phyloP scores from a whole-genome alignment of 2,329 filamentous ascomycete species.

The Epichloe gansuensis region DNA sequence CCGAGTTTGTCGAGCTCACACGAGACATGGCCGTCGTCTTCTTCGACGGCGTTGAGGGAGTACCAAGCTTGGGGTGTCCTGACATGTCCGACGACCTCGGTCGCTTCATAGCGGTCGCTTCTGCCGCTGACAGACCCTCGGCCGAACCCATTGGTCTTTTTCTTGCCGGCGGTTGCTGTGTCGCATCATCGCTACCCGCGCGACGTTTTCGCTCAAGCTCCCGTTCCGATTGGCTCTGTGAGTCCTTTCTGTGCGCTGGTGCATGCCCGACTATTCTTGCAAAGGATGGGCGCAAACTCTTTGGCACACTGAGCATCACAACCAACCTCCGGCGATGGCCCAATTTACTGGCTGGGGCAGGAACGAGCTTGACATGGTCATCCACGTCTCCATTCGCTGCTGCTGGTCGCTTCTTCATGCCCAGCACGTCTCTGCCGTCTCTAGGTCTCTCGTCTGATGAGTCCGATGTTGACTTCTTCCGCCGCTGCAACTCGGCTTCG shows the following conservation, averaged over 20 bases:
- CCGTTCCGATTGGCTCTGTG: conserved; percentile 11
- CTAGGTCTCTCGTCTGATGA: conserved; percentile 10
- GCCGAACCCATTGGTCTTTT: conserved; percentile 34
- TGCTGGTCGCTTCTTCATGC: conserved; percentile 15
- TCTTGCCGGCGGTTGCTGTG: conserved; percentile 24
- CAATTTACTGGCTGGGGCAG: conserved; percentile 6
- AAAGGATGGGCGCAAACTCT: conserved; percentile 30
- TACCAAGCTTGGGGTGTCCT: conserved; percentile 20
- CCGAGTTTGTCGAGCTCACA: conserved; percentile 40
- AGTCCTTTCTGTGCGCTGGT: conserved; percentile 27
- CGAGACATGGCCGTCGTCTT: conserved; percentile 40
- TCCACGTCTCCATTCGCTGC: conserved; percentile 21
- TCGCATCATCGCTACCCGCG: conserved; percentile 31
- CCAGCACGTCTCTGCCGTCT: conserved; percentile 11
- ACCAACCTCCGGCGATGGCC: conserved; percentile 21
- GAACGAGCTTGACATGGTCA: conserved; percentile 9
- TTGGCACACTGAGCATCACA: conserved; percentile 38
- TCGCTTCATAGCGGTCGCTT: conserved; percentile 26
- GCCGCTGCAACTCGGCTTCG: conserved; percentile 27
- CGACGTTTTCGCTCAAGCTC: conserved; percentile 19
- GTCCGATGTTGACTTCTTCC: conserved; percentile 19
- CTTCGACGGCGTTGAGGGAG: conserved; percentile 40
- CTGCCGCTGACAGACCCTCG: conserved; percentile 25
- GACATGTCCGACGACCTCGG: conserved; percentile 31
- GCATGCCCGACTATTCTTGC: conserved; percentile 32